Evolutionary conservation across 768 basidiomycete genomes (phyloP), one percentile per base, ranked within the genome.

Genomic region (Hemileccinum impolitum): DNA sequence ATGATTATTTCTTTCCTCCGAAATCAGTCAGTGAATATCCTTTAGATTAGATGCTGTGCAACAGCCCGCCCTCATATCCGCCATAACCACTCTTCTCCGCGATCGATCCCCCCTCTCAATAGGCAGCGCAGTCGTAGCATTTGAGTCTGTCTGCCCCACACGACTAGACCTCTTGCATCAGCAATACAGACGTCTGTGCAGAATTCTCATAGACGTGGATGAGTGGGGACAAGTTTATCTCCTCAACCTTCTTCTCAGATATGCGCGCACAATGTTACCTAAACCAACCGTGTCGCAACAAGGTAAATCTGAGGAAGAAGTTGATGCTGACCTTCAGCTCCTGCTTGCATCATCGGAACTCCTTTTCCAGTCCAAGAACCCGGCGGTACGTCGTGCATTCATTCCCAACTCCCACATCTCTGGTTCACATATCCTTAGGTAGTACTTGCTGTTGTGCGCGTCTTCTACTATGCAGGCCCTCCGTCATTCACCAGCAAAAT

Each of bases 201-300:
- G 78, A 37, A 73, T 88, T n/a, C 72, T 98, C 3, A 77, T 92
- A 30, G 94, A 99, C 59, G 84, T 87, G 4, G 96, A 99, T 59
- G 95, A 96, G 65, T 99, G 96, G 96, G 94, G 93, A 0, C 96
- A 97, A 66, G 80, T 87, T 6, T 80, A 85, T 39, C 67, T 93
- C 17, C 74, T 95, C 52, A 78, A 85, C 38, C 74, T 98, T 13
- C 75, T 99, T 28, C 69, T 84, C 47, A 74, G 89, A 50, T 99
- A 99, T 63, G 89, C 81, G 3, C 73, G 94, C 43, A 79, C 77
- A 0, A 94, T 95, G 91, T 75, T 96, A 28, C 78, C 81, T 2
- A 74, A 83, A 53, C 85, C 90, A 10, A 67, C 65, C 1, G 56
- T 68, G 17, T 63, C 67, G 9, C 64, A 60, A 4, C 68, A 64